These are phyloP conservation scores for Hypomontagnella monticulosa DNA, from an alignment of 495 filamentous ascomycete genomes.

Conservation along the genomic window DNA sequence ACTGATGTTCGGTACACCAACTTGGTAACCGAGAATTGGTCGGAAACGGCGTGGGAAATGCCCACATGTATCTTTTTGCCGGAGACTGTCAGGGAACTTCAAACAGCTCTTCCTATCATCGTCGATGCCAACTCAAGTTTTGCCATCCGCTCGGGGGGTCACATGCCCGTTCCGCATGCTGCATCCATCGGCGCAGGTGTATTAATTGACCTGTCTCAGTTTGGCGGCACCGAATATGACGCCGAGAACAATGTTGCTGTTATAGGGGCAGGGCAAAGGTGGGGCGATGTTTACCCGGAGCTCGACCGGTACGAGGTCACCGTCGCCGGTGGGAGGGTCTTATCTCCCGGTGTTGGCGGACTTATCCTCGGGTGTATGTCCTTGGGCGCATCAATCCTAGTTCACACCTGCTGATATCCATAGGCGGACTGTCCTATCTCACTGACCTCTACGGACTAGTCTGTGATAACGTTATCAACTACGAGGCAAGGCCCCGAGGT, in stretches of 20 bases:
- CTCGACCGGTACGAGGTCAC: not conserved
- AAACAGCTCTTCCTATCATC: not conserved
- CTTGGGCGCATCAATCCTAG: not conserved
- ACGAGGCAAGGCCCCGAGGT: not conserved
- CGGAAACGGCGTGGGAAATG: slow-evolving; percentile 1
- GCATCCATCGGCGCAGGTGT: not conserved
- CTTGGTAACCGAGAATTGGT: no score
- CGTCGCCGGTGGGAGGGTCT: not conserved
- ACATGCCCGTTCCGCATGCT: not conserved
- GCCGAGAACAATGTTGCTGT: not conserved
- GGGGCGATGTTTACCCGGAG: not conserved
- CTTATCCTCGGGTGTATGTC: not conserved
- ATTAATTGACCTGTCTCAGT: not conserved
- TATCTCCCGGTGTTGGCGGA: not conserved
- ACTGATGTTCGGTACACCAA: no score
- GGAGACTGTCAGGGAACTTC: not conserved
- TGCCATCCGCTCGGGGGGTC: not conserved
- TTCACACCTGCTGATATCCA: not conserved
- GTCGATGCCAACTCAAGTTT: not conserved
- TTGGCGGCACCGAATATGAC: not conserved
- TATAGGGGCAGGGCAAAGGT: not conserved
- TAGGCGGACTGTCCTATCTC: slow-evolving; percentile 1
- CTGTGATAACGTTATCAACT: not conserved
- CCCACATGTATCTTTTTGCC: slow-evolving; percentile 1
- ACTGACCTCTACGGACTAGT: not conserved